Evolutionary conservation across 257 asterid genomes (phyloP).

Genomic region (Echium plantagineum): DNA sequence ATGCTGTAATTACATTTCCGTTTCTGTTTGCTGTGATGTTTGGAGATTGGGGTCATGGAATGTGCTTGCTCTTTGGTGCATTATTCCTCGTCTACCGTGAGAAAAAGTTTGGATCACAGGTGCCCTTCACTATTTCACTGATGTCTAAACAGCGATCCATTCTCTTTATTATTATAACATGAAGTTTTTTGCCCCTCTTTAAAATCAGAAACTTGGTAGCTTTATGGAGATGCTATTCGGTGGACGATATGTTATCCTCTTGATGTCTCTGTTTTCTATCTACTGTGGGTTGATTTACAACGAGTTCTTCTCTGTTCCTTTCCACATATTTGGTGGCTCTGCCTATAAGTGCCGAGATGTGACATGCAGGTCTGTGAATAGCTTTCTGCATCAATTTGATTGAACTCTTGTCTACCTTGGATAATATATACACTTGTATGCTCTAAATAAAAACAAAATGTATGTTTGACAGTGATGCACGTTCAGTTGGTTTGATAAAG

Average conservation of each 20-base stretch:
- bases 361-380: conserved; percentile 63
- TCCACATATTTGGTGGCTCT: conserved; percentile 90
- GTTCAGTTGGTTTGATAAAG: conserved; percentile 57
- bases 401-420: neutral
- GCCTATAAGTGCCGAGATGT: conserved; percentile 86
- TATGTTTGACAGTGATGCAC: conserved; percentile 51
- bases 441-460: neutral
- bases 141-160: neutral
- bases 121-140: neutral
- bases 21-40: conserved; percentile 99
- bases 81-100: conserved; percentile 64
- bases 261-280: conserved; percentile 89
- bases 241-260: conserved; percentile 85
- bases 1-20: conserved; percentile 81
- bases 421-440: no score
- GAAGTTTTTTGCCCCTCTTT: conserved; percentile 11
- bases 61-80: conserved; percentile 83
- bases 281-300: conserved; percentile 97
- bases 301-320: conserved; percentile 93
- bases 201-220: conserved; percentile 90
- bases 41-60: conserved; percentile 99
- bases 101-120: conserved; percentile 15
- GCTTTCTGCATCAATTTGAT: neutral
- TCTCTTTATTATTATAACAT: conserved; percentile 9
- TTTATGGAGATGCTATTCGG: conserved; percentile 99